Evolutionary conservation across 371 early-diverging fungal genomes (phyloP).

Genomic region (Mucor saturninus): DNA sequence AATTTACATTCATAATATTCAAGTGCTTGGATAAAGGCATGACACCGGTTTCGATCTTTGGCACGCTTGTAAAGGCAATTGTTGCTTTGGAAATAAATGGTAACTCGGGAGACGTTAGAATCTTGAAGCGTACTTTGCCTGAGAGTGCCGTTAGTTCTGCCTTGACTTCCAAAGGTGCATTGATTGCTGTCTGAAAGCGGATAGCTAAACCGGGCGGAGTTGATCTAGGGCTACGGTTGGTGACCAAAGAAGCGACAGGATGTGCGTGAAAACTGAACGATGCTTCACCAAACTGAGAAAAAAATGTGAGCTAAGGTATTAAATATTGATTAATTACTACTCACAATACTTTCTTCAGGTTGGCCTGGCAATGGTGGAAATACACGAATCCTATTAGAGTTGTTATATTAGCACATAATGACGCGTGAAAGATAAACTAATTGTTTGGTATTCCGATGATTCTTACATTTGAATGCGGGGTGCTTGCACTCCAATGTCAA

Average conservation of each 20-base stretch:
- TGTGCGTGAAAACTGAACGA: slow-evolving; percentile 53
- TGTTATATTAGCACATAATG: neutral
- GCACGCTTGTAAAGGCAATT: slow-evolving; percentile 49
- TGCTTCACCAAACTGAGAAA: slow-evolving; percentile 48
- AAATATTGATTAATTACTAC: slow-evolving; percentile 5
- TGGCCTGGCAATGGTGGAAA: slow-evolving; percentile 53
- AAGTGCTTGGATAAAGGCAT: slow-evolving; percentile 49
- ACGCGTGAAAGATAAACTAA: neutral
- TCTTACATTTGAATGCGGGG: slow-evolving; percentile 50
- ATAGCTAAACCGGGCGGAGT: slow-evolving; percentile 45
- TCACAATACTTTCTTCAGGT: slow-evolving; percentile 52
- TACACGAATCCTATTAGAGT: slow-evolving; percentile 38
- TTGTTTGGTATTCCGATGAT: neutral
- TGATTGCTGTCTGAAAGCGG: slow-evolving; percentile 35
- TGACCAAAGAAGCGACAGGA: slow-evolving; percentile 39
- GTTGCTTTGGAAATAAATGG: slow-evolving; percentile 50
- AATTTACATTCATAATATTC: slow-evolving; percentile 50
- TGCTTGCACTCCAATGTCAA: slow-evolving; percentile 53
- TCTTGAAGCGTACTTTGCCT: slow-evolving; percentile 47
- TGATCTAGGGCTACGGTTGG: slow-evolving; percentile 27
- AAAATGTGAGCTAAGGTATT: neutral
- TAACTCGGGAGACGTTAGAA: slow-evolving; percentile 44
- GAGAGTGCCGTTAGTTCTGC: slow-evolving; percentile 47
- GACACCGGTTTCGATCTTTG: slow-evolving; percentile 45
- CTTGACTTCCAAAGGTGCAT: slow-evolving; percentile 39